These are phyloP conservation scores for Orychophragmus violaceus DNA, from an alignment of 345 rosid genomes.

Conservation along the genomic window DNA sequence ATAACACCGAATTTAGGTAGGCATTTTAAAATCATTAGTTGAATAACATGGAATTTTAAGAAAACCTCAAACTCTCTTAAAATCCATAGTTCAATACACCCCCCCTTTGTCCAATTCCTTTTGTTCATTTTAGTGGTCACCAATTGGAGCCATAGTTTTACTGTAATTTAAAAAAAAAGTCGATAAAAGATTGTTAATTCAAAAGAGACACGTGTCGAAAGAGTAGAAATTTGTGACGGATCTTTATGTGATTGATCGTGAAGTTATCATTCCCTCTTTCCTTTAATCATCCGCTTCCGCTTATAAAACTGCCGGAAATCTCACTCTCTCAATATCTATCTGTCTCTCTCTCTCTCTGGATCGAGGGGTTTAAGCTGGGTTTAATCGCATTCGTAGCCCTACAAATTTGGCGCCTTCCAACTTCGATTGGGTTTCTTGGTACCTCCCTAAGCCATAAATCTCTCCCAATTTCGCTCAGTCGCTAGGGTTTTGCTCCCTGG, in stretches of 20 bases:
- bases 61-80: no score
- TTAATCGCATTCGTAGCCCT: background rate
- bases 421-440: conserved; percentile 11
- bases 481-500: background rate
- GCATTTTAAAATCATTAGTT: no score
- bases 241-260: conserved; percentile 25
- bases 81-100: no score
- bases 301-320: conserved; percentile 20
- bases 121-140: no score
- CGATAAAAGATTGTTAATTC: no score
- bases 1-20: no score
- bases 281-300: conserved; percentile 16
- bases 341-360: conserved; percentile 13
- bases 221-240: background rate
- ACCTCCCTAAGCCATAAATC: background rate
- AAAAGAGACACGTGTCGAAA: conserved; percentile 19
- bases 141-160: no score
- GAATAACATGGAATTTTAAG: no score
- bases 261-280: conserved; percentile 21
- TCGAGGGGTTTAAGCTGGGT: conserved; percentile 32
- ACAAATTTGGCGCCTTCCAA: conserved; percentile 17
- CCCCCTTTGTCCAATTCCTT: no score
- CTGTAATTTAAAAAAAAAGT: no score
- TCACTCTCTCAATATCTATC: background rate
- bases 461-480: conserved; percentile 1